Conservation (phyloP, 768 basidiomycete genomes). For the Hygrocybe coccinea region DNA sequence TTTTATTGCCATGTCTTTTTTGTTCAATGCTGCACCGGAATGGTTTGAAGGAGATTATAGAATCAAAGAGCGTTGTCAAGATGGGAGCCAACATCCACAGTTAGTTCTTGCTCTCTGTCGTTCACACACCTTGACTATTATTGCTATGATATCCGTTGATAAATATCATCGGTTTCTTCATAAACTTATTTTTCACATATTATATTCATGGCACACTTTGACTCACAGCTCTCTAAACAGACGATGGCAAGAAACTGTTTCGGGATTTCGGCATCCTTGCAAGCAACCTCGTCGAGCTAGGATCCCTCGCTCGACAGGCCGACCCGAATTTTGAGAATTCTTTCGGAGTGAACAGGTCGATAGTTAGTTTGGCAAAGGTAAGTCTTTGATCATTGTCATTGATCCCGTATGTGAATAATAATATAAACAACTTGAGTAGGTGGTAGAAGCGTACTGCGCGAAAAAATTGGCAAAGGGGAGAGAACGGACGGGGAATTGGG, state of each 20-base stretch:
- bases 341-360: conserved; percentile 20
- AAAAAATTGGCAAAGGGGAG: conserved; percentile 29
- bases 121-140: no score
- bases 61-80: conserved; percentile 27
- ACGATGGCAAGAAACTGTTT: conserved; percentile 37
- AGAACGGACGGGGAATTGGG: conserved; percentile 34
- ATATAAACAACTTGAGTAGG: conserved; percentile 13
- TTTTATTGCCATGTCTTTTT: no score
- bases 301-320: conserved; percentile 26
- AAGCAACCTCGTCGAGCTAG: conserved; percentile 34
- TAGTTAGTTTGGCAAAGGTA: conserved; percentile 33
- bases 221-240: conserved; percentile 16
- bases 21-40: background rate
- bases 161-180: no score
- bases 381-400: background rate
- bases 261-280: conserved; percentile 36
- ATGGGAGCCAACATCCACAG: conserved; percentile 33
- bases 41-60: conserved; percentile 25
- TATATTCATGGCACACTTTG: no score
- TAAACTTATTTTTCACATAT: no score
- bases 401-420: no score
- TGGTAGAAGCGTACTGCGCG: conserved; percentile 29
- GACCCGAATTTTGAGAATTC: conserved; percentile 20
- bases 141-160: no score
- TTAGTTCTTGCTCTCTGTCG: conserved; percentile 8